Evolutionary conservation across 176 grass and related monocot species (phyloP).

Genomic region (Oryza glaberrima): DNA sequence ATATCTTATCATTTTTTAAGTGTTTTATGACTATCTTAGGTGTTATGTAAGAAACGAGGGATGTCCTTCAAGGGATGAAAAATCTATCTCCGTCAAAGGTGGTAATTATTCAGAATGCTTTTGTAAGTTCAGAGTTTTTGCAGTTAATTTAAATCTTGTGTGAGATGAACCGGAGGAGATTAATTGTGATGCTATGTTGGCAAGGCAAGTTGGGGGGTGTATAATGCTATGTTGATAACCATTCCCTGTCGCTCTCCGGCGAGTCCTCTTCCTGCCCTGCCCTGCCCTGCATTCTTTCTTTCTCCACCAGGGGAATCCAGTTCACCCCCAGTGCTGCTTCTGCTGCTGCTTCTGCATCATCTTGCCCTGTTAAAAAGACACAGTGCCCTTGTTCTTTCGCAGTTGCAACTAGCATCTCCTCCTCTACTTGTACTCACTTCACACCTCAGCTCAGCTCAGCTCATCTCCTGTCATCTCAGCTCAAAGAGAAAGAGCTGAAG

Average conservation of each 20-base stretch:
- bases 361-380: constrained; percentile 32
- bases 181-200: background rate
- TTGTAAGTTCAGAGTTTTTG: background rate
- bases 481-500: background rate
- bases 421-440: background rate
- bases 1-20: too few species aligned
- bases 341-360: background rate
- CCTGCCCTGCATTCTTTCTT: background rate
- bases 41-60: too few species aligned
- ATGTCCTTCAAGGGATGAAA: too few species aligned
- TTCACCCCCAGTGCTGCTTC: constrained; percentile 22
- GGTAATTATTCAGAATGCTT: background rate
- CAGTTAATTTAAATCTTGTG: background rate
- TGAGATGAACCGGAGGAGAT: background rate
- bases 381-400: background rate
- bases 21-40: too few species aligned
- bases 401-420: background rate
- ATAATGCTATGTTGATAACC: constrained; percentile 25
- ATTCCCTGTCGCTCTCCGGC: constrained; percentile 43
- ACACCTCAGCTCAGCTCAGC: background rate
- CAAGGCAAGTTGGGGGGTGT: background rate
- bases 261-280: background rate
- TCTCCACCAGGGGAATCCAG: constrained; percentile 32
- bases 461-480: background rate
- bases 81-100: too few species aligned